A percentile compares a stretch with the other conserved stretches of the same genome.
Conservation (phyloP, 2,329 filamentous ascomycete species). For the Cytospora piceicola region DNA sequence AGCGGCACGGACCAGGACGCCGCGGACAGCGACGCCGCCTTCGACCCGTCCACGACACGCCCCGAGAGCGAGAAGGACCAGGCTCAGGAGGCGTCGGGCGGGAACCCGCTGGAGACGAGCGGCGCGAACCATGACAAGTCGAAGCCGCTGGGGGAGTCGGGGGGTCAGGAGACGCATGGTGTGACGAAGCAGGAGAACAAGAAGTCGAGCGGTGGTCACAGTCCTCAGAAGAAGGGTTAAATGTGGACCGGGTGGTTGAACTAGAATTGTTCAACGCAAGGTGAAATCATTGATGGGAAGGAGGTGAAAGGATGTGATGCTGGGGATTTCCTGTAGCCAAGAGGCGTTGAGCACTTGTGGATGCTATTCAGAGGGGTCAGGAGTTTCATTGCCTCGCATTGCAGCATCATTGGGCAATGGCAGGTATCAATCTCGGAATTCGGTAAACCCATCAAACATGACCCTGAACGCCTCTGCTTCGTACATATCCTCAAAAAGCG, state of each 20-base stretch:
- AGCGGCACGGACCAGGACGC: constrained; percentile 66
- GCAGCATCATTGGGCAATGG: constrained; percentile 6
- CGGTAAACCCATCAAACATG: not conserved
- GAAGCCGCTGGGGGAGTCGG: constrained; percentile 43
- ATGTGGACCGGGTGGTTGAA: constrained; percentile 7
- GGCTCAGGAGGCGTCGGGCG: constrained; percentile 42
- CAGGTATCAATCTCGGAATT: not conserved
- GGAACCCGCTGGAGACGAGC: constrained; percentile 46
- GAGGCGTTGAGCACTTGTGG: not conserved
- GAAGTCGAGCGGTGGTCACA: constrained; percentile 40
- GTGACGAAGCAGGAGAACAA: constrained; percentile 40
- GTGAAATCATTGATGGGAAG: not conserved
- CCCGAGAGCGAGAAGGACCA: constrained; percentile 63
- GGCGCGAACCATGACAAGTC: constrained; percentile 51
- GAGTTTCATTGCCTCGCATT: not conserved
- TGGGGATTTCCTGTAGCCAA: not conserved
- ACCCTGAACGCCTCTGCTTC: constrained; percentile 24
- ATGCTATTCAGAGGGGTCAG: not conserved
- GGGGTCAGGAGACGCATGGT: constrained; percentile 39
- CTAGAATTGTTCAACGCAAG: not conserved
- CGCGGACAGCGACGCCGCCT: constrained; percentile 64
- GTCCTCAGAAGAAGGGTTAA: constrained; percentile 41
- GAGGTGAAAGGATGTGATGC: not conserved
- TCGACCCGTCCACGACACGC: constrained; percentile 67
- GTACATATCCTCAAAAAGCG: not conserved